Conservation (phyloP, 208 protist genomes). For the Trypanosoma platydactyli region DNA sequence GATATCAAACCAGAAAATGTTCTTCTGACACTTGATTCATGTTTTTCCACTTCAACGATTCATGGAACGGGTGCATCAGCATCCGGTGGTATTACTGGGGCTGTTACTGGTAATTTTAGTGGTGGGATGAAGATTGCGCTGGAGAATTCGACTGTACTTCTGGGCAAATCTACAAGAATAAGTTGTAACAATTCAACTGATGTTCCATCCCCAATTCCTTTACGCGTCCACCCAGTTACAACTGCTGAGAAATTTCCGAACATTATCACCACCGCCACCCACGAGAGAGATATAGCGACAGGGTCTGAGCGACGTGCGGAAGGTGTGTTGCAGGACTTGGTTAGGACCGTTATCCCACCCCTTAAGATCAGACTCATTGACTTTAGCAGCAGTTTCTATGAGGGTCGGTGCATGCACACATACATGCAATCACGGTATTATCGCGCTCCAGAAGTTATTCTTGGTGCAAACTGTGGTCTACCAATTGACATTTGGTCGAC, state of each 20-base stretch:
- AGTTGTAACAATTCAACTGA: constrained; percentile 3
- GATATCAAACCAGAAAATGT: constrained; percentile 97
- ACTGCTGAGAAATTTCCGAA: background rate
- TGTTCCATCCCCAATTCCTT: constrained; percentile 3
- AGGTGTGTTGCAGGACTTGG: background rate
- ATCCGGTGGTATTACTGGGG: background rate
- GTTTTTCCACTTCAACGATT: constrained; percentile 17
- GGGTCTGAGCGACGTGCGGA: background rate
- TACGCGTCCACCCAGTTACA: background rate
- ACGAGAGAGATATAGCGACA: background rate
- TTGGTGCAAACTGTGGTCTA: constrained; percentile 86
- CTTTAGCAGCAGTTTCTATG: constrained; percentile 96
- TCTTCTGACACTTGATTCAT: constrained; percentile 75
- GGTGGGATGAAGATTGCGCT: background rate
- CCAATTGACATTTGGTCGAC: constrained; percentile 97
- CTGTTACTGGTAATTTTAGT: background rate
- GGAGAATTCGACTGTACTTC: constrained; percentile 5
- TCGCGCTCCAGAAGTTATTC: constrained; percentile 96
- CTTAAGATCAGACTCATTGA: constrained; percentile 96
- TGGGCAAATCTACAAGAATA: background rate
- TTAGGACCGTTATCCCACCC: constrained; percentile 19
- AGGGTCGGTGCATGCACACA: constrained; percentile 72
- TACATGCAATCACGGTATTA: constrained; percentile 96
- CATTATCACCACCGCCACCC: too few species aligned
- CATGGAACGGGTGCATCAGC: background rate